Evolutionary conservation across 805 yeast genomes (phyloP).

Genomic region (Ogataea paradorogensis): DNA sequence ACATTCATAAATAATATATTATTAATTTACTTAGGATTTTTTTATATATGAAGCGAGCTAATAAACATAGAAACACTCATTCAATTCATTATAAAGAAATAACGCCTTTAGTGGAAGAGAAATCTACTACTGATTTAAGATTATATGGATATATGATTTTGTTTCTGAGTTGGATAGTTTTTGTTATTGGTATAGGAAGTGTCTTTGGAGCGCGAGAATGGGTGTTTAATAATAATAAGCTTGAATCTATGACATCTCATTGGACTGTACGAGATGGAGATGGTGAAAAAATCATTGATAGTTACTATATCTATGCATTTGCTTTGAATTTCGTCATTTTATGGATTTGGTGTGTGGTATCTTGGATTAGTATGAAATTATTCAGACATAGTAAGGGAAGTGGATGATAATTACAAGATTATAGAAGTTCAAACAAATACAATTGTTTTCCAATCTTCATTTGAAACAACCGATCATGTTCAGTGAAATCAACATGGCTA

Average conservation of each 20-base stretch:
- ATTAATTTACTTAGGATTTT: no score
- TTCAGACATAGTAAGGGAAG: constrained; percentile 77
- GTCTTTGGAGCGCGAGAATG: constrained; percentile 32
- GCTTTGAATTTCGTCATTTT: constrained; percentile 33
- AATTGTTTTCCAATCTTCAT: constrained; percentile 76
- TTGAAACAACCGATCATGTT: constrained; percentile 59
- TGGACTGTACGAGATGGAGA: constrained; percentile 16
- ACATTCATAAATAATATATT: constrained; percentile 3
- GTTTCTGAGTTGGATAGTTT: constrained; percentile 26
- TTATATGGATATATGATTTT: constrained; percentile 30
- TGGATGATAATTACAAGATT: constrained; percentile 23
- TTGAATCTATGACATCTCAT: constrained; percentile 7
- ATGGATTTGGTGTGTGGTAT: constrained; percentile 69
- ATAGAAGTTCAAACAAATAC: constrained; percentile 46
- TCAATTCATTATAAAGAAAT: constrained; percentile 22
- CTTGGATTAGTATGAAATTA: constrained; percentile 80
- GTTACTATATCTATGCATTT: constrained; percentile 32
- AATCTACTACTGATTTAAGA: constrained; percentile 9
- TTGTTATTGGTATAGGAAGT: constrained; percentile 29
- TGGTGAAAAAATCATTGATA: constrained; percentile 21
- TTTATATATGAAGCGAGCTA: constrained; percentile 7
- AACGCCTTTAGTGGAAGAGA: constrained; percentile 2
- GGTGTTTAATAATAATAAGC: constrained; percentile 13
- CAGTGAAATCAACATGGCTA: constrained; percentile 45
- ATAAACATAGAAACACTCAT: constrained; percentile 26